Evolutionary conservation across 2,329 filamentous ascomycete genomes (phyloP), one percentile per base, ranked within the genome.

Genomic region (Colletotrichum sp.): DNA sequence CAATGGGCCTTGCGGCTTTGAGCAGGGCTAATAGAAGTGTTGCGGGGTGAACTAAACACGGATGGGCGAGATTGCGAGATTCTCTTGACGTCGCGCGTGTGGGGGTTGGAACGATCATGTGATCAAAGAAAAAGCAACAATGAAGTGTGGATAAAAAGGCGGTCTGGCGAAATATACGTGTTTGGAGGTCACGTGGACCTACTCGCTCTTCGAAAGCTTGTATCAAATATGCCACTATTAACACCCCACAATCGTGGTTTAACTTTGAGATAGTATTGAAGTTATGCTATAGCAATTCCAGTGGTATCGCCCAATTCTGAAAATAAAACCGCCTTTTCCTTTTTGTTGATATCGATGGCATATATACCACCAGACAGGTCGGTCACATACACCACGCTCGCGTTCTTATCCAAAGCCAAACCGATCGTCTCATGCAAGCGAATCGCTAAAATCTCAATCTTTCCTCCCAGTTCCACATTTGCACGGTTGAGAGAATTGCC

Each of bases 401-500:
- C 13, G 15, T 36, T 60, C 13, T 28, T 34, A 18, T 72, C 64
- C n/a, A 72, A 36, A 24, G 36, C 39, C 52, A 68, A 15, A 8
- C 71, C 63, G 21, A 68, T 68, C 2, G 71, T 55, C 36, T 72
- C 71, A 18, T 72, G 64, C 16, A 72, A 52, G 7, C 71, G 34
- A 16, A 72, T 72, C 7, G 64, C 71, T n/a, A 72, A 24, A 21
- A 18, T 72, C 21, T 72, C 26, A 28, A n/a, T 7, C 13, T 32
- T 15, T 34, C 55, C 57, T 8, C 21, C n/a, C 13, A 18, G 15
- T 5, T 12, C 9, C 10, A 72, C 15, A 18, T 15, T 15, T 8
- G 64, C 64, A 28, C 71, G 52, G 21, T 72, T 72, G 6, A 72
- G 39, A 15, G 71, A 21, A 16, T 72, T 72, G n/a, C 71, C 64